These are phyloP conservation scores for Eutypa lata DNA, from an alignment of 2,329 filamentous ascomycete genomes.

Conservation along the genomic window DNA sequence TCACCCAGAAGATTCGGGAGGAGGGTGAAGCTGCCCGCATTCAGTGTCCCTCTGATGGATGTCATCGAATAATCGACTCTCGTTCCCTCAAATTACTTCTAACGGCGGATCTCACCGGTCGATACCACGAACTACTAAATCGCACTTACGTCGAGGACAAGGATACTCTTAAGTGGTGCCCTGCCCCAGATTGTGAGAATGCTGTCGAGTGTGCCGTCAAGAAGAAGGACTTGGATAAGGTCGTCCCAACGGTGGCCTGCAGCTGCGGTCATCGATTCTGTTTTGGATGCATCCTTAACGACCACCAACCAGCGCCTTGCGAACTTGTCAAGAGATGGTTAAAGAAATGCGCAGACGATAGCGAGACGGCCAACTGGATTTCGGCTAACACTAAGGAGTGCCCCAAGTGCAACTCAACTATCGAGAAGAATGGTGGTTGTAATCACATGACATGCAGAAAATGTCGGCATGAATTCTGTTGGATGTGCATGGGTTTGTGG, in stretches of 20 bases:
- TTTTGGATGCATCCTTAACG: conserved; percentile 85
- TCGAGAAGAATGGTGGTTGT: conserved; percentile 80
- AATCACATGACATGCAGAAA: conserved; percentile 38
- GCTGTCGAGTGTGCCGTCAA: conserved; percentile 87
- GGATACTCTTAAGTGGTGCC: conserved; percentile 94
- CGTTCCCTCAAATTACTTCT: conserved; percentile 80
- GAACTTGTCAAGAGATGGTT: conserved; percentile 90
- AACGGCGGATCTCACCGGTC: conserved; percentile 48
- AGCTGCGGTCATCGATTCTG: conserved; percentile 85
- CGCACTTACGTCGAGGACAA: conserved; percentile 97
- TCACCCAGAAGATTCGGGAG: conserved; percentile 88
- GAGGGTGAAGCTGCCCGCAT: conserved; percentile 95
- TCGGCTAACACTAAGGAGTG: conserved; percentile 99
- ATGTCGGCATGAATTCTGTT: conserved; percentile 63
- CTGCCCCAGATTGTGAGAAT: conserved; percentile 93
- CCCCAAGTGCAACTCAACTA: conserved; percentile 91
- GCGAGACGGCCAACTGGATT: conserved; percentile 98
- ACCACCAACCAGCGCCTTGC: conserved; percentile 93
- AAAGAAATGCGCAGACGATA: conserved; percentile 98
- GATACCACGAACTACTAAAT: conserved; percentile 84
- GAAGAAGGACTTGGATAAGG: conserved; percentile 76
- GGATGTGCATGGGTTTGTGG: conserved; percentile 99
- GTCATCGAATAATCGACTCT: conserved; percentile 86
- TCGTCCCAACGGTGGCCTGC: conserved; percentile 90
- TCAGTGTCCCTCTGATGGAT: conserved; percentile 85